Evolutionary conservation across 805 yeast species (phyloP), one percentile per base, ranked within the genome.

Genomic region (Candida loeiensis): DNA sequence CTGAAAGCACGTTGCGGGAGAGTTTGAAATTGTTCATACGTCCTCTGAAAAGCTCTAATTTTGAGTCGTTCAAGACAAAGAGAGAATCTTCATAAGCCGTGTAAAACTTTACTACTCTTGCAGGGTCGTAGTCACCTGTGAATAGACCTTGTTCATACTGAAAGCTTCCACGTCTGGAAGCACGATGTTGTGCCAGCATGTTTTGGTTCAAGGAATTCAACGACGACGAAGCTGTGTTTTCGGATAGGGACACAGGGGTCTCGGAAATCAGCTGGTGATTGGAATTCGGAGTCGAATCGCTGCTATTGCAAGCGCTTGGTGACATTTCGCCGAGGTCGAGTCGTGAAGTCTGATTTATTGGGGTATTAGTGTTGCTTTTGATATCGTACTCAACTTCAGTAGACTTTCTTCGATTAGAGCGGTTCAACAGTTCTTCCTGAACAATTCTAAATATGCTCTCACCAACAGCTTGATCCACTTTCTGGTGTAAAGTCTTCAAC

Each of bases 111-210:
- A 54, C 29, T 12, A 47, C 36, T 12, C 43, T 32, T 4, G 26
- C 25, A 1, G 63, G 58, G 43, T 60, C 53, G 39, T 55, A 64
- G 34, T 64, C 71, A 17, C 49, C 48, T 11, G 45, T 45, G 34
- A 53, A 54, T n/a, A 59, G 37, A 2, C 67, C 68, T 4, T 45
- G 36, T 2, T 48, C 38, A 37, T 50, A 55, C 32, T 57, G 48
- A 36, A 60, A 60, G 6, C 39, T 34, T 22, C 28, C 34, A 15
- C 37, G 34, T 17, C 27, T 26, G 5, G 27, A 39, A 4, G 31
- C 11, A 16, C 20, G 28, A 11, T 18, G 18, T 13, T 20, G 37
- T 14, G 36, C 20, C 17, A 9, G 34, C 12, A 25, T 15, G 21
- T 24, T 26, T 18, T 21, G 15, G 17, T 36, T 36, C 11, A 15